Percentiles rank a stretch among this genome's conserved stretches.
Conservation (phyloP, 1,284 basidiomycete genomes). For the Trametes versicolor region DNA sequence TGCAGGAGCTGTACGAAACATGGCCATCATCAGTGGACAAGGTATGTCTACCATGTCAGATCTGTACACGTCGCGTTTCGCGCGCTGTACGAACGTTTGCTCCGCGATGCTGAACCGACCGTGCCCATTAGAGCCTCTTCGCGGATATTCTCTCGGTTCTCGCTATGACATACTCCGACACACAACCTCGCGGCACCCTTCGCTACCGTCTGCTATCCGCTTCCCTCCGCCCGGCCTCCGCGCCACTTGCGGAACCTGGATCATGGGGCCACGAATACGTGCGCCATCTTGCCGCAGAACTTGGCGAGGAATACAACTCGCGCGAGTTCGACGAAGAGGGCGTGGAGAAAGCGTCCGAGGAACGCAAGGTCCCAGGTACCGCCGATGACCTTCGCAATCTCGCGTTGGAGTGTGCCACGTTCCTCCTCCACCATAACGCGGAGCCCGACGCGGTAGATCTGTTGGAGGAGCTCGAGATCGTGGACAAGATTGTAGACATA, state of each 20-base stretch:
- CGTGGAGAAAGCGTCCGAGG: conserved; percentile 45
- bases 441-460: conserved; percentile 99
- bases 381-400: conserved; percentile 82
- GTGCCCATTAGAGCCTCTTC: conserved; percentile 79
- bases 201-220: conserved; percentile 89
- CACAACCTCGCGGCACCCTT: conserved; percentile 92
- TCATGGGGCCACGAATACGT: conserved; percentile 99
- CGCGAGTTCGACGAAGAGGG: conserved; percentile 57
- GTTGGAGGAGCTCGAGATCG: conserved; percentile 93
- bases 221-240: conserved; percentile 70
- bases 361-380: conserved; percentile 55
- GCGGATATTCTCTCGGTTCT: conserved; percentile 99
- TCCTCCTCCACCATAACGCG: conserved; percentile 94
- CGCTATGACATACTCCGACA: conserved; percentile 99
- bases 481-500: conserved; percentile 79
- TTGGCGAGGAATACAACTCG: conserved; percentile 91
- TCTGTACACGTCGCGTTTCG: not conserved
- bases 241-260: conserved; percentile 87
- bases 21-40: conserved; percentile 86
- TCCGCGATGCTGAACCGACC: not conserved
- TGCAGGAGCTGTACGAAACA: conserved; percentile 84
- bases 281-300: conserved; percentile 95
- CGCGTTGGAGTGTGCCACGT: conserved; percentile 89
- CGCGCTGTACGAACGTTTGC: not conserved
- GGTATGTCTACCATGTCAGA: conserved; percentile 51